Evolutionary conservation across 23 red algal species (phyloP), one percentile per base, ranked within the genome.

Genomic region (Pyropia haitanensis): DNA sequence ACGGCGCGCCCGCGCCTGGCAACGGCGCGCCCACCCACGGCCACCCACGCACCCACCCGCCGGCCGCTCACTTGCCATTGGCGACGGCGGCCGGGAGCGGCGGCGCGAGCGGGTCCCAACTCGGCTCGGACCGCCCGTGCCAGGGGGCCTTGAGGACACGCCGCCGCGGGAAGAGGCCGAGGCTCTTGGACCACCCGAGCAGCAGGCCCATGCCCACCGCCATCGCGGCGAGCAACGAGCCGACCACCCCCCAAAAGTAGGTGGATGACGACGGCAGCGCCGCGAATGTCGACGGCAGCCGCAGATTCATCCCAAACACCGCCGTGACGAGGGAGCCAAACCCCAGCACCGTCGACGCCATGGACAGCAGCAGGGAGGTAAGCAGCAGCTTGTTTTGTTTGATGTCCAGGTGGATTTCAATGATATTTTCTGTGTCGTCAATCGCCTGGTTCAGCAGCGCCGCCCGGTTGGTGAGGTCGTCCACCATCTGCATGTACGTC

Each of bases 261-360:
- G 56, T 79, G 18, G 71, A 51, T n/a, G 68, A 70, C 3, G 34
- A 68, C 21, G 85, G 85, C 22, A 81, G 85, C 49, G n/a, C 26
- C n/a, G 68, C 15, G 29, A 71, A 58, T 53, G 30, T 27, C 23
- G 28, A 44, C 34, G 93, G 85, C 51, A 97, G 67, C 31, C 49
- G 67, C 66, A 97, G 63, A 19, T 97, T 97, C 83, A 97, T 91
- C 44, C 93, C 85, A 76, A 97, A 90, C 27, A 87, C 67, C 0
- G 61, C 56, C 39, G 74, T 87, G 3, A 89, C 84, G 60, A 97
- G 49, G 29, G 64, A 73, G 25, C 75, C 86, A 63, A 88, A 71
- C 30, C 72, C 84, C 19, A 90, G 48, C 21, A 68, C 59, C 20
- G 68, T 73, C n/a, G 82, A 70, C 27, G 90, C 65, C 14, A 80